Evolutionary conservation across 768 basidiomycete genomes (phyloP).

Genomic region (Lentinula raphanica): DNA sequence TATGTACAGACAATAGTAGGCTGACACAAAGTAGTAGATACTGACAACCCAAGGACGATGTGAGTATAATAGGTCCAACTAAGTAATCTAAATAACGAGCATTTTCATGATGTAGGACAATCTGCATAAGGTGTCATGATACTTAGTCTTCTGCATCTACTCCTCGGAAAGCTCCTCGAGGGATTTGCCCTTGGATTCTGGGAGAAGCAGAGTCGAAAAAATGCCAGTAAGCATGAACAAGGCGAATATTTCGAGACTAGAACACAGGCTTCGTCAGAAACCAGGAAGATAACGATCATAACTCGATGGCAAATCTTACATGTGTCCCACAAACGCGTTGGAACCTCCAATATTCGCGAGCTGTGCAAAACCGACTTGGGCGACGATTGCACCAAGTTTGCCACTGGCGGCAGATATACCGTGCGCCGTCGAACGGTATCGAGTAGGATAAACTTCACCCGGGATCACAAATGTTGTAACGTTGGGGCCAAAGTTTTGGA

Average conservation of each 20-base stretch:
- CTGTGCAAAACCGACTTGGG: conserved; percentile 71
- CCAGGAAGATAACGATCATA: conserved; percentile 1
- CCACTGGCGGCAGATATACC: conserved; percentile 82
- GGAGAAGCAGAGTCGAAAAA: conserved; percentile 72
- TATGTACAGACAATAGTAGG: too few species aligned
- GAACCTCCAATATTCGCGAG: conserved; percentile 66
- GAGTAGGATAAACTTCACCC: conserved; percentile 83
- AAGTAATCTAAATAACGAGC: too few species aligned
- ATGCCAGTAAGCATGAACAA: conserved; percentile 85
- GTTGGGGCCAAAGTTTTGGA: conserved; percentile 87
- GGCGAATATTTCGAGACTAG: conserved; percentile 73
- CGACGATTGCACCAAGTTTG: conserved; percentile 78
- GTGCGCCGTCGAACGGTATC: conserved; percentile 80
- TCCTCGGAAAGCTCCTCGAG: conserved; percentile 74
- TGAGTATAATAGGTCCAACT: too few species aligned
- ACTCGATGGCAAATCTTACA: conserved; percentile 31
- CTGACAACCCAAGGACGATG: too few species aligned
- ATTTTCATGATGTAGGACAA: background rate
- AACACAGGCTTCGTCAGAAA: background rate
- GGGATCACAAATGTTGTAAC: conserved; percentile 73
- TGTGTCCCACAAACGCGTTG: conserved; percentile 58
- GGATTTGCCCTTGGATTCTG: conserved; percentile 66
- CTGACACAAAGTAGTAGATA: too few species aligned
- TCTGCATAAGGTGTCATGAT: background rate
- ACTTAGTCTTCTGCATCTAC: too few species aligned